Evolutionary conservation across 345 rosid genomes (phyloP).

Genomic region (Acer negundo): DNA sequence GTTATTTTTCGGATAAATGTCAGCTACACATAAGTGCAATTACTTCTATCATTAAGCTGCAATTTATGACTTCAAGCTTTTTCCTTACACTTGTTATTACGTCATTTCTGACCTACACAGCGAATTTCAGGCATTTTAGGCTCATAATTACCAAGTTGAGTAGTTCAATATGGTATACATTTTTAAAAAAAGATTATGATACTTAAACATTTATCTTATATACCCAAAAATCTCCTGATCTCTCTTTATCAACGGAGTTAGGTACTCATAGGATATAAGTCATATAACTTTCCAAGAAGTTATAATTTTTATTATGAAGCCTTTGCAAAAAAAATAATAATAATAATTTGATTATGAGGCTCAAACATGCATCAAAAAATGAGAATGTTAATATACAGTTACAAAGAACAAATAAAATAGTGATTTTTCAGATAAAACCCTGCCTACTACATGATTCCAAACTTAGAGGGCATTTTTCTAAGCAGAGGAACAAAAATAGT

Average conservation of each 20-base stretch:
- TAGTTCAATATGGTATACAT: background rate
- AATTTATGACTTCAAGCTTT: constrained; percentile 1
- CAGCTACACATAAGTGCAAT: constrained; percentile 5
- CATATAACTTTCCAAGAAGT: background rate
- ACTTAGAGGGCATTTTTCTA: background rate
- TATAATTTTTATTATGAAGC: too few species aligned
- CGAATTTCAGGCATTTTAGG: background rate
- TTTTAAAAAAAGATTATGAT: too few species aligned
- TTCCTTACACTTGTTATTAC: background rate
- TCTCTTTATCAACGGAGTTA: background rate
- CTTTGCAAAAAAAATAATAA: too few species aligned
- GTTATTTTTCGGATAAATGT: background rate
- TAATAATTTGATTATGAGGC: background rate
- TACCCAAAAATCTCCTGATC: too few species aligned
- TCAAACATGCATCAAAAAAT: background rate
- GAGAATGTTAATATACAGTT: background rate
- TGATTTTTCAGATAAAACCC: background rate
- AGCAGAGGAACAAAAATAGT: background rate
- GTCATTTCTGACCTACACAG: background rate
- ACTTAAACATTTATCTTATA: background rate
- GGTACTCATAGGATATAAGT: background rate
- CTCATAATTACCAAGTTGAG: background rate
- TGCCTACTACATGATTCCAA: background rate
- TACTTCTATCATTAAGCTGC: constrained; percentile 14
- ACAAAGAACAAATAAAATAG: background rate